Conservation (phyloP, 2,329 filamentous ascomycete genomes). For the Xylaria sp. region DNA sequence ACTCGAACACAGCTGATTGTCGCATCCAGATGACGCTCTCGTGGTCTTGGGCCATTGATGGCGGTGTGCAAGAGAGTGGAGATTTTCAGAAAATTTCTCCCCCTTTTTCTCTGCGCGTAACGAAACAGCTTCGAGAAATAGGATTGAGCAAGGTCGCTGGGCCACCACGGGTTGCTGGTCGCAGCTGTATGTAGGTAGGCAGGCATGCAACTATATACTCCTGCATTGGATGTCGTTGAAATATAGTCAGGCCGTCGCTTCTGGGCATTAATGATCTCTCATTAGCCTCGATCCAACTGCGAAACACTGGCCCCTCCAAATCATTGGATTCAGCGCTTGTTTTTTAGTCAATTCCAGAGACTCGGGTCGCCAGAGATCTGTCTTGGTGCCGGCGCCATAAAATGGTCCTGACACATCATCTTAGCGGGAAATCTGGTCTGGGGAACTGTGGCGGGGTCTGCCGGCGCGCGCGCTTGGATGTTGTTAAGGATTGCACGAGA, state of each 20-base stretch:
- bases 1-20: constrained; percentile 12
- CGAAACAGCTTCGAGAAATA: background rate
- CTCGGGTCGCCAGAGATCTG: constrained; percentile 37
- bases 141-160: background rate
- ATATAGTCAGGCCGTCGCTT: constrained; percentile 24
- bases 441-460: constrained; percentile 33
- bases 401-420: constrained; percentile 39
- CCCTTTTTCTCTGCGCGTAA: background rate
- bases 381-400: constrained; percentile 36
- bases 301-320: constrained; percentile 34
- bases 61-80: constrained; percentile 28
- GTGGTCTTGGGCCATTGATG: constrained; percentile 15
- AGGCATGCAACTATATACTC: background rate
- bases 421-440: constrained; percentile 42
- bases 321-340: constrained; percentile 39
- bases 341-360: constrained; percentile 39
- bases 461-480: constrained; percentile 8
- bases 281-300: constrained; percentile 29
- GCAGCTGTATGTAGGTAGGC: background rate
- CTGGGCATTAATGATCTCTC: constrained; percentile 29
- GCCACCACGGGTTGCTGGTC: background rate
- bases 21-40: constrained; percentile 5
- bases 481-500: background rate
- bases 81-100: background rate
- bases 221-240: constrained; percentile 24